Base-by-base conservation (phyloP, 768 basidiomycete species). In the Russula virescens region DNA sequence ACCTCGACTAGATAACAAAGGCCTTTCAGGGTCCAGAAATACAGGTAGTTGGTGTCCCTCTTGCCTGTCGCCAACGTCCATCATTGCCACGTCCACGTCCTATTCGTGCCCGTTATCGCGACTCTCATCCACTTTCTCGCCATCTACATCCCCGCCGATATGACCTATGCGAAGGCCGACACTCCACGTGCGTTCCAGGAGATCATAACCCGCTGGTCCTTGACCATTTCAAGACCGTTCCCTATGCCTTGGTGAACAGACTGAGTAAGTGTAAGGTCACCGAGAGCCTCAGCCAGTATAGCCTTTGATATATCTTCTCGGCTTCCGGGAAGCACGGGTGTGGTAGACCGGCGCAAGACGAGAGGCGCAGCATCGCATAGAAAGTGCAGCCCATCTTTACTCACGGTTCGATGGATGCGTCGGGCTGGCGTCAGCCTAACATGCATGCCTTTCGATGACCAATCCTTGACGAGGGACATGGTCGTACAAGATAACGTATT, bases 321-420 rank as follows among this genome's bases (percentile, higher is more conserved):
- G 23, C 21, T 48, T 42, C 50, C 57, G 5, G 19, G 53, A 0
- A 31, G 31, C n/a, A n/a, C n/a, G 11, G 40, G 26, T 35, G 47
- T 28, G 1, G 40, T 43, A 21, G 54, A 40, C 14, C 54, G 58
- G 35, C 51, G 34, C 3, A 66, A 53, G 40, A 59, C 28, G 25
- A 61, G 53, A 3, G 45, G 47, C 13, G 48, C n/a, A 5, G 54
- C 50, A 2, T 63, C 52, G 14, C 63, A 66, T 19, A 66, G 55
- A 13, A 60, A 55, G 38, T 60, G 45, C 16, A 66, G 45, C 35
- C 58, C 63, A 19, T 66, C 63, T 34, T 65, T 66, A 35, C 63
- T 58, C 23, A 50, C 65, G 43, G 65, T 45, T 19, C 63, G 63
- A 25, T 52, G 54, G 2, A 66, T 26, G 19, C 56, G 62, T 16